A percentile compares a stretch with the other conserved stretches of the same genome.
These are phyloP conservation scores for Hordeum pubiflorum DNA, from an alignment of 202 grass and related monocot species.

Conservation along the genomic window DNA sequence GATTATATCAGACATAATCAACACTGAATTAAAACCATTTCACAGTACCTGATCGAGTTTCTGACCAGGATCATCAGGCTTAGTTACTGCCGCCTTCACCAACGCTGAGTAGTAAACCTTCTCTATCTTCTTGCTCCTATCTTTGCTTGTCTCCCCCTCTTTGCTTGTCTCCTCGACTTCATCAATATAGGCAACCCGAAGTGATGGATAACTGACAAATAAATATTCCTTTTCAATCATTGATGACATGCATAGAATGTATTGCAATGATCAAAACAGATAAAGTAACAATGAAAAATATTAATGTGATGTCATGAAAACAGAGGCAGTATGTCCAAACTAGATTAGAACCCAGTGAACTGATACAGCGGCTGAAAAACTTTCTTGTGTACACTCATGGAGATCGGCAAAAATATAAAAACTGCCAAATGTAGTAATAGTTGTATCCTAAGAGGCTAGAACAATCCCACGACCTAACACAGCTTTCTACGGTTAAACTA, in stretches of 20 bases:
- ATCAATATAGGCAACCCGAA: conserved; percentile 93
- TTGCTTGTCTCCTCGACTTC: conserved; percentile 71
- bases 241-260: conserved; percentile 7
- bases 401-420: neutral
- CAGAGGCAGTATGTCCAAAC: neutral
- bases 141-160: conserved; percentile 63
- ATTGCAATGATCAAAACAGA: neutral
- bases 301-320: neutral
- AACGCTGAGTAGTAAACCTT: conserved; percentile 89
- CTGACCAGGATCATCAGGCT: conserved; percentile 53
- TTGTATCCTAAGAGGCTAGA: neutral
- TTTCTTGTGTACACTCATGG: neutral
- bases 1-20: neutral
- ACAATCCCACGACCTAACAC: neutral
- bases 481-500: conserved; percentile 9
- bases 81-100: conserved; percentile 85
- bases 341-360: neutral
- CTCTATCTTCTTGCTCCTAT: conserved; percentile 62
- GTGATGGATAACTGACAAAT: conserved; percentile 71
- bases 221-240: conserved; percentile 14
- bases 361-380: neutral
- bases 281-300: neutral
- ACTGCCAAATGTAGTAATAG: neutral
- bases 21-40: conserved; percentile 15
- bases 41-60: conserved; percentile 70